Base-by-base conservation (phyloP, 139 green algal species). In the Chlamydomonas sphaeroides region DNA sequence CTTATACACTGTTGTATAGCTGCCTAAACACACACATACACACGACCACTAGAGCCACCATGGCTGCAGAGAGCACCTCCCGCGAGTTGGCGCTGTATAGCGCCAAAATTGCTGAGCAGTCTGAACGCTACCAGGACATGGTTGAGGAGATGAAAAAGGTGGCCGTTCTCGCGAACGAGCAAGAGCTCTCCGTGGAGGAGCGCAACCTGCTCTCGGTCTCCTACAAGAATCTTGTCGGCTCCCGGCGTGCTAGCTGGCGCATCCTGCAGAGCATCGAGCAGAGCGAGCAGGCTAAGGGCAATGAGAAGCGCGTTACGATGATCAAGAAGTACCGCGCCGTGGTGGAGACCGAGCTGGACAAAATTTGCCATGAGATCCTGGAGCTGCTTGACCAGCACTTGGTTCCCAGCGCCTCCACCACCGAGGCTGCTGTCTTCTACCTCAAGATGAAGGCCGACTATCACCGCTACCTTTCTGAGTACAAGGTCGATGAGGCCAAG, bases 341-440 rank as follows among this genome's bases (percentile, higher is more conserved):
- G 85, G 94, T 98, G 77, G 95, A 98, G 93, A 96, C 97, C 89
- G 95, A 98, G 92, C 92, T 98, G 69, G 88, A 93, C 75, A 92
- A 97, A 62, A 96, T 97, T 57, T 98, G 95, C 90, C 83, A 84
- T 51, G 93, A 92, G 88, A 98, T 98, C 79, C 89, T 99, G 42
- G 87, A 92, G 61, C 92, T 99, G 74, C 93, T 99, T 80, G 97
- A 99, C 85, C 90, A 98, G 74, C 93, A 98, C 91, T 92, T 99
- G 39, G 97, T 99, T 77, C 95, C 95, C 65, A 93, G 94, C 28
- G 96, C 97, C 48, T 93, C 90, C 71, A 95, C 89, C 25, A 94
- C 95, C 59, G 97, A 99, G 93, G 96, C 93, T 65, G 98, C 98
- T 85, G 97, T 99, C 36, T 99, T 99, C 89, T 99, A 99, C 91